Conservation (phyloP, 805 yeast genomes). For the Candida sanyiensis region DNA sequence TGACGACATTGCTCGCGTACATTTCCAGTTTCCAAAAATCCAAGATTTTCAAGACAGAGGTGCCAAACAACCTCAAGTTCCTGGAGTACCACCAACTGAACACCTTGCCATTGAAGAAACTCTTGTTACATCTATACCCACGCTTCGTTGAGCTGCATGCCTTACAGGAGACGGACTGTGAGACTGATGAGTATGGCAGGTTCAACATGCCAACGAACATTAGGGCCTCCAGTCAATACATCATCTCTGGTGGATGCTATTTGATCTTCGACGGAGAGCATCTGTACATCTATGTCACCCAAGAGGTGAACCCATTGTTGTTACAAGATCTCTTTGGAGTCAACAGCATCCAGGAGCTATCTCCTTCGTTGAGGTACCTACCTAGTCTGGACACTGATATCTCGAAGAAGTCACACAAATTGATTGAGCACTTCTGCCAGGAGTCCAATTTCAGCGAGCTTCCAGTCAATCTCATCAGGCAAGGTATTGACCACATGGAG, state of each 20-base stretch:
- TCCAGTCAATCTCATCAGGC: slow-evolving; percentile 56
- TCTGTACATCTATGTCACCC: slow-evolving; percentile 62
- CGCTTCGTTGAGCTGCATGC: slow-evolving; percentile 69
- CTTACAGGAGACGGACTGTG: slow-evolving; percentile 52
- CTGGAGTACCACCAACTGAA: slow-evolving; percentile 45
- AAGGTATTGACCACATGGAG: slow-evolving; percentile 48
- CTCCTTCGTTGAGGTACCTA: slow-evolving; percentile 39
- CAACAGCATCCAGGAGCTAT: slow-evolving; percentile 28
- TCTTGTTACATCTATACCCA: slow-evolving; percentile 72
- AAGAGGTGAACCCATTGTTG: slow-evolving; percentile 58
- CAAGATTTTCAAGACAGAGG: slow-evolving; percentile 44
- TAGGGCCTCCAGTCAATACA: slow-evolving; percentile 36
- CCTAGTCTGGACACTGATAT: slow-evolving; percentile 69
- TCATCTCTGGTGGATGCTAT: slow-evolving; percentile 70
- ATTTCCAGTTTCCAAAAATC: slow-evolving; percentile 67
- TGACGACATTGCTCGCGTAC: slow-evolving; percentile 64
- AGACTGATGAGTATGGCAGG: slow-evolving; percentile 34
- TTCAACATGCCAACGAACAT: slow-evolving; percentile 46
- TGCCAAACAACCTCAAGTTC: slow-evolving; percentile 59
- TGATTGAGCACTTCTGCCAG: slow-evolving; percentile 52
- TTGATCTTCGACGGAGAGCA: slow-evolving; percentile 63
- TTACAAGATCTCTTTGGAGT: slow-evolving; percentile 73
- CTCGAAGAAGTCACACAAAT: slow-evolving; percentile 58
- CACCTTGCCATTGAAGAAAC: slow-evolving; percentile 47
- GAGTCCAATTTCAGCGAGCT: slow-evolving; percentile 32